Evolutionary conservation across 441 rosid species (phyloP).

Genomic region (Adansonia madagascariensis): DNA sequence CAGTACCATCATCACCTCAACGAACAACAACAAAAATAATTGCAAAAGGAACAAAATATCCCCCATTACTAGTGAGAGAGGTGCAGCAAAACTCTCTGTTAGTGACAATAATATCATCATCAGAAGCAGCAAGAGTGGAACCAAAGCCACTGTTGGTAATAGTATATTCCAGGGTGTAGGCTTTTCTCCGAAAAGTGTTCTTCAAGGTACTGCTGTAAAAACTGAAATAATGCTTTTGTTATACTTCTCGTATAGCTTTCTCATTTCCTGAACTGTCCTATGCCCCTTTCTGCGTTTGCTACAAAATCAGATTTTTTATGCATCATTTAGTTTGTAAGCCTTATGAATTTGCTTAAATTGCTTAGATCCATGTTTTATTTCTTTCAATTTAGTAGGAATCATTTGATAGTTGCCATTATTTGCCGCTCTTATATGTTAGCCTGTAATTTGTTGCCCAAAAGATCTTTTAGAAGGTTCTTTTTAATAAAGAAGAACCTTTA

Average conservation of each 20-base stretch:
- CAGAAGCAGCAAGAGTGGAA: constrained; percentile 35
- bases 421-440: not conserved
- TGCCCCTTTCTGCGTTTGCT: not conserved
- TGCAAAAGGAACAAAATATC: constrained; percentile 16
- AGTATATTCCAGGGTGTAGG: constrained; percentile 37
- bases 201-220: constrained; percentile 50
- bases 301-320: not conserved
- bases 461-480: not conserved
- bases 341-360: constrained; percentile 8
- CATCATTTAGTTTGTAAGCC: not conserved
- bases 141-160: constrained; percentile 24
- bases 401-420: not conserved
- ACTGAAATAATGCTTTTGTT: not conserved
- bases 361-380: not conserved
- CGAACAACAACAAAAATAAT: constrained; percentile 16
- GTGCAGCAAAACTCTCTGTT: constrained; percentile 30
- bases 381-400: not conserved
- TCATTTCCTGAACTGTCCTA: not conserved
- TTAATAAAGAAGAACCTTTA: not conserved
- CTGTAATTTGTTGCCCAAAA: not conserved
- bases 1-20: not conserved
- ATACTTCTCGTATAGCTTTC: not conserved
- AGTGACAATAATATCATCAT: constrained; percentile 22
- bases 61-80: constrained; percentile 29
- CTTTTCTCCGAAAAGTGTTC: constrained; percentile 70